Conservation (phyloP, 805 yeast species). For the Lipomyces orientalis region DNA sequence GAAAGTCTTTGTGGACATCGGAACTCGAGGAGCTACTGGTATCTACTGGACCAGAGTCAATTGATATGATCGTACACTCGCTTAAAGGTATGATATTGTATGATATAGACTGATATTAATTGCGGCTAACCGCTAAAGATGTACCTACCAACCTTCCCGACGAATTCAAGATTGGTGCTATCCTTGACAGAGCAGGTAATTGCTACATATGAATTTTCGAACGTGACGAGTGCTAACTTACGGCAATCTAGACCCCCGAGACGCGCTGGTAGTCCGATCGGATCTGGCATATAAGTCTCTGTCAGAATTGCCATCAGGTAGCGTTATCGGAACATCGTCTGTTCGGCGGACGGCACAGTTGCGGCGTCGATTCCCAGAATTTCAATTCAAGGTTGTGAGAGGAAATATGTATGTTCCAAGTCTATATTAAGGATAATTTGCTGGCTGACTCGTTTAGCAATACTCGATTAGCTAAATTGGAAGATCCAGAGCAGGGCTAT, state of each 20-base stretch:
- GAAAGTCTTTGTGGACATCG: slow-evolving; percentile 95
- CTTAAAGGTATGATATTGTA: slow-evolving; percentile 71
- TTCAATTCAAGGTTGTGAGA: slow-evolving; percentile 81
- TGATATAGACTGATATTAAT: not conserved
- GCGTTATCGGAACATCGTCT: slow-evolving; percentile 93
- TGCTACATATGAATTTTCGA: not conserved
- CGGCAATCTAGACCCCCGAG: slow-evolving; percentile 68
- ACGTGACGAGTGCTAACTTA: not conserved
- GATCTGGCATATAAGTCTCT: slow-evolving; percentile 68
- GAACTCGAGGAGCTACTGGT: slow-evolving; percentile 83
- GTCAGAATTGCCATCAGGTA: slow-evolving; percentile 78
- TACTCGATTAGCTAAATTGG: slow-evolving; percentile 82
- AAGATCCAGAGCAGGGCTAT: slow-evolving; percentile 59
- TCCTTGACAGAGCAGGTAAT: slow-evolving; percentile 67
- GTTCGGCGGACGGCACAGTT: slow-evolving; percentile 93
- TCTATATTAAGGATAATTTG: slow-evolving; percentile 18
- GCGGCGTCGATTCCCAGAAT: slow-evolving; percentile 73
- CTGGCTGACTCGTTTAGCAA: slow-evolving; percentile 45
- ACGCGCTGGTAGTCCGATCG: slow-evolving; percentile 78
- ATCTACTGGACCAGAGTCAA: slow-evolving; percentile 63
- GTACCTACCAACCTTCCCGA: slow-evolving; percentile 88
- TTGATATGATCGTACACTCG: slow-evolving; percentile 92
- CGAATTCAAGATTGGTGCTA: slow-evolving; percentile 87
- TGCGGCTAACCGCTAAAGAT: slow-evolving; percentile 23
- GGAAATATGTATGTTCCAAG: slow-evolving; percentile 60